Base-by-base conservation (phyloP, 768 basidiomycete species). In the Tylopilus sp. region DNA sequence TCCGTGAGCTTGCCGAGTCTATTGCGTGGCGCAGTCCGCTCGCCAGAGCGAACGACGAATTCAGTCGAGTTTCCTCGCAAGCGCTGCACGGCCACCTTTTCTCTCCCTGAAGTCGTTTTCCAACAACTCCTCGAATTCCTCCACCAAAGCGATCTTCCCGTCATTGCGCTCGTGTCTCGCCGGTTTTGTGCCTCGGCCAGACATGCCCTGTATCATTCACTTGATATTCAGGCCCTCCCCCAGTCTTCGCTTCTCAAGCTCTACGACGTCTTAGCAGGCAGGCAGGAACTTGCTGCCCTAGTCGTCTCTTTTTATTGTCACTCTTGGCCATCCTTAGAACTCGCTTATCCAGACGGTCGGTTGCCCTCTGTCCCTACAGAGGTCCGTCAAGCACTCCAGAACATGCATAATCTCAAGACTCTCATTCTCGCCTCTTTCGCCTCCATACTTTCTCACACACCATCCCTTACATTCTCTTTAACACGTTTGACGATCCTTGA, bases 401-500 rank as follows among this genome's bases (percentile, higher is more conserved):
- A 69, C 30, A 69, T 68, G 68, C 39, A 33, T 9, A 61, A 68
- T 33, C 64, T 68, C 51, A 63, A 55, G 38, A 56, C 50, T 6
- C 61, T 68, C 33, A 66, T 64, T 1, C 30, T 69, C 9, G 55
- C 54, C 11, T 66, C 64, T 12, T 66, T 69, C 41, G 45, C 50
- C 15, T 54, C 56, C 44, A 53, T 66, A 22, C 56, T 68, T 20
- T 52, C 57, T 3, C 49, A 57, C 15, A 47, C 59, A 0, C 53
- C 59, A 17, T 54, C 53, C 3, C 64, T 62, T 33, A 33, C 56
- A 4, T 58, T 68, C 53, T 57, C 54, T 30, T 40, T 68, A 38
- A 55, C 55, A n/a, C 56, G 50, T n/a, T 31, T 68, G 49, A 62
- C 62, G n/a, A 56, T 69, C 44, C 61, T 69, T 6, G 66, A 69